Evolutionary conservation across 345 rosid species (phyloP).

Genomic region (Firmiana major): DNA sequence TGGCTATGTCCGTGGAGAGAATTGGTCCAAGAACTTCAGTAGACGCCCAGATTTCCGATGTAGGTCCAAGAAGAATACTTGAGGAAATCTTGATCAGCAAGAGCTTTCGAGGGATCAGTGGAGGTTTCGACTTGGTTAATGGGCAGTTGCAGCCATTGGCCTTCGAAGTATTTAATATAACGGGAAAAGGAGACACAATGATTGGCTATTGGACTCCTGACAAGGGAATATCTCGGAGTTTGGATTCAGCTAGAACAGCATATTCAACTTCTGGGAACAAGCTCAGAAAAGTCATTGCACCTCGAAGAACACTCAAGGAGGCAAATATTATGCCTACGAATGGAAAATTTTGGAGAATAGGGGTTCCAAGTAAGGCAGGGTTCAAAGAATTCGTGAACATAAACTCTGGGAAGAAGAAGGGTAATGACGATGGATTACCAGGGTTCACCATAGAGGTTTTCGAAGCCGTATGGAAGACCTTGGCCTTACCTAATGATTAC

Average conservation of each 20-base stretch:
- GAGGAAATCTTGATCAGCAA: conserved; percentile 11
- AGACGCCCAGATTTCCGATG: no score
- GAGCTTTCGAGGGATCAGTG: conserved; percentile 23
- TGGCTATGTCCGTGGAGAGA: conserved; percentile 18
- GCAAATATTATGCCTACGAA: conserved; percentile 24
- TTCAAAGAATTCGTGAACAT: conserved; percentile 31
- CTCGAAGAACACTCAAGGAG: conserved; percentile 13
- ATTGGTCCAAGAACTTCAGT: conserved; percentile 14
- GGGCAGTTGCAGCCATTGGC: conserved; percentile 23
- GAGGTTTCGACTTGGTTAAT: conserved; percentile 17
- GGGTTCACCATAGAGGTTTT: conserved; percentile 45
- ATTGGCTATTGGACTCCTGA: conserved; percentile 32
- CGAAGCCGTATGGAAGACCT: conserved; percentile 10
- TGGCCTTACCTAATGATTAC: conserved; percentile 18
- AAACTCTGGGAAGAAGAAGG: conserved; percentile 1
- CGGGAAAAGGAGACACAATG: conserved; percentile 12
- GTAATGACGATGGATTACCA: neutral
- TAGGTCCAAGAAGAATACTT: conserved; percentile 14
- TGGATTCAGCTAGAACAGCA: neutral
- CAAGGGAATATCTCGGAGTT: neutral
- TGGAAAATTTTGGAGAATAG: conserved; percentile 15
- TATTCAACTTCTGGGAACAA: neutral
- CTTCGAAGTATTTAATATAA: conserved; percentile 27
- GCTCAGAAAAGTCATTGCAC: conserved; percentile 19
- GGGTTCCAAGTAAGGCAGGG: conserved; percentile 35